Base-by-base conservation (phyloP, 345 rosid species). In the Gossypium herbaceum region DNA sequence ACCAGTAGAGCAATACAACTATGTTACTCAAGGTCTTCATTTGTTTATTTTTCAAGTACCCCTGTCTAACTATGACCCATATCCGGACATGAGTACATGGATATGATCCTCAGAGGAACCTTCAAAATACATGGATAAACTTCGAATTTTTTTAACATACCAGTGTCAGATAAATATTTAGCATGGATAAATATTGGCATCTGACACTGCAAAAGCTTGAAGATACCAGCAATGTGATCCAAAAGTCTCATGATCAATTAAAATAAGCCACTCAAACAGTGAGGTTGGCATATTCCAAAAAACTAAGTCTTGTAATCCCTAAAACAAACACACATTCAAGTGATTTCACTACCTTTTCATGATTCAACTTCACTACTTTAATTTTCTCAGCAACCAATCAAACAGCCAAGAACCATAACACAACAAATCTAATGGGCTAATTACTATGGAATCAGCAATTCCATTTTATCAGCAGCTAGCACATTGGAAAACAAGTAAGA, bases 191-290 rank as follows among this genome's bases (percentile, higher is more conserved):
- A 55, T 55, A 55, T 55, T n/a, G 10, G 11, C 7, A 55, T n/a
- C 8, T 10, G 12, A 55, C 59, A 55, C 24, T 67, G 20, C 72
- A 50, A 68, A 68, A 50, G 52, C 58, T 25, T 16, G 44, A 50
- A 68, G 41, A 68, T 50, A 48, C 56, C 72, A 25, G 44, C 25
- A 64, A 39, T 63, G 68, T 34, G 25, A 63, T 22, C 72, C 43
- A 68, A 55, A 47, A 68, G 39, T 68, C 20, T 47, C 56, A 47
- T 47, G 72, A 48, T 68, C 72, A 50, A 48, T 68, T 50, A 25
- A 55, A 8, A 16, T 24, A 15, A 25, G 43, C 72, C 57, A 68
- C 43, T 6, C 58, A 50, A 24, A 24, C 7, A 24, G 19, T 1
- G 8, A 68, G 72, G 50, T 48, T 48, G 48, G 41, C 19, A 22